Percentiles rank a stretch among this genome's conserved stretches.
Conservation (phyloP, 345 rosid species). For the Moringa oleifera region DNA sequence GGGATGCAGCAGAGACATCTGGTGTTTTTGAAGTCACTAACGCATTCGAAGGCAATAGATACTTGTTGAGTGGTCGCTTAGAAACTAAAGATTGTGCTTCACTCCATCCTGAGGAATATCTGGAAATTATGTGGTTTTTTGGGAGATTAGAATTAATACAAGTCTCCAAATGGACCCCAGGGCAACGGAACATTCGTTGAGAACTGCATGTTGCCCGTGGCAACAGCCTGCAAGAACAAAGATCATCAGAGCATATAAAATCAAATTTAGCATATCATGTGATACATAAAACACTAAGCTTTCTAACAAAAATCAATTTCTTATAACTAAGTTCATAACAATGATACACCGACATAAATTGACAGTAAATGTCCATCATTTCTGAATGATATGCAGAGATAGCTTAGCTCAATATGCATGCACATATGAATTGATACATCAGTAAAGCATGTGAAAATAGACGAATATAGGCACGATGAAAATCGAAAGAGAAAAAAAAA, state of each 20-base stretch:
- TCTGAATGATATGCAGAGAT: background rate
- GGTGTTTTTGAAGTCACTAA: slow-evolving; percentile 51
- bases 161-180: slow-evolving; percentile 33
- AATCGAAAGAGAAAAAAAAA: too few species aligned
- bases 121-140: slow-evolving; percentile 20
- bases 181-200: slow-evolving; percentile 30
- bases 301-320: background rate
- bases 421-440: background rate
- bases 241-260: background rate
- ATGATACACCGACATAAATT: background rate
- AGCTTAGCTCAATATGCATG: background rate
- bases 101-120: slow-evolving; percentile 28
- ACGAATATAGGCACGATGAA: too few species aligned
- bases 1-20: slow-evolving; percentile 27
- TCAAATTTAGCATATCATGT: background rate
- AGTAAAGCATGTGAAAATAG: background rate
- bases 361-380: too few species aligned
- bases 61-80: slow-evolving; percentile 24
- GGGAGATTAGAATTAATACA: slow-evolving; percentile 20
- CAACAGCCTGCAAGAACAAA: slow-evolving; percentile 28
- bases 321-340: background rate
- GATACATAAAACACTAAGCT: background rate
- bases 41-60: slow-evolving; percentile 41
- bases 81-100: slow-evolving; percentile 19
- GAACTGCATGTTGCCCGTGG: slow-evolving; percentile 35